Conservation (phyloP, 2,329 filamentous ascomycete genomes). For the Colletotrichum viniferum region DNA sequence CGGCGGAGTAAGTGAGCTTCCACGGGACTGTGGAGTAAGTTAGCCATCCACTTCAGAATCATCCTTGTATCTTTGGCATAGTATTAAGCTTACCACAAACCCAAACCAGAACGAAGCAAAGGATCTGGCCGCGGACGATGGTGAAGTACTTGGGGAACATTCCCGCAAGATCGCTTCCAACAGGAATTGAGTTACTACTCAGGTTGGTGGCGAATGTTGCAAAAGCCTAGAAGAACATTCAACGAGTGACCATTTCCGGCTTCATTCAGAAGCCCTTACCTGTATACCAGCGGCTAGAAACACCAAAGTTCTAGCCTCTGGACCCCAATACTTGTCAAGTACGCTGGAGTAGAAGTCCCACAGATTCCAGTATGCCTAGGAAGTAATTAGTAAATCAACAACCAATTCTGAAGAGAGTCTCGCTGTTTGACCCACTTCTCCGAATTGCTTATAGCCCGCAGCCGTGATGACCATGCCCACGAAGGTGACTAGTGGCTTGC, state of each 20-base stretch:
- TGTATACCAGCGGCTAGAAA: not conserved
- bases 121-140: not conserved
- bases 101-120: not conserved
- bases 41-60: not conserved
- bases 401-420: too few relatives aligned
- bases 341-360: slow-evolving; percentile 4
- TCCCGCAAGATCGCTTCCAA: not conserved
- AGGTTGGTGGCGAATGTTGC: slow-evolving; percentile 1
- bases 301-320: not conserved
- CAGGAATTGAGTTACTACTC: not conserved
- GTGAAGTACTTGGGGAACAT: not conserved
- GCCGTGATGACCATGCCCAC: slow-evolving; percentile 2
- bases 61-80: not conserved
- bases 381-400: too few relatives aligned
- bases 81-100: not conserved
- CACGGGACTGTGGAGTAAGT: not conserved
- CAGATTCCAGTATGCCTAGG: not conserved
- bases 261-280: not conserved
- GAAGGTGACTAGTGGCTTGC: not conserved
- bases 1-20: not conserved
- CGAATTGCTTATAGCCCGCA: not conserved
- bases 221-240: not conserved
- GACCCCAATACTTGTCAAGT: not conserved
- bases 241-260: rapidly evolving
- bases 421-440: not conserved